These are phyloP conservation scores for Chrysoporthe austroafricana DNA, from an alignment of 2,329 filamentous ascomycete genomes.

Conservation along the genomic window DNA sequence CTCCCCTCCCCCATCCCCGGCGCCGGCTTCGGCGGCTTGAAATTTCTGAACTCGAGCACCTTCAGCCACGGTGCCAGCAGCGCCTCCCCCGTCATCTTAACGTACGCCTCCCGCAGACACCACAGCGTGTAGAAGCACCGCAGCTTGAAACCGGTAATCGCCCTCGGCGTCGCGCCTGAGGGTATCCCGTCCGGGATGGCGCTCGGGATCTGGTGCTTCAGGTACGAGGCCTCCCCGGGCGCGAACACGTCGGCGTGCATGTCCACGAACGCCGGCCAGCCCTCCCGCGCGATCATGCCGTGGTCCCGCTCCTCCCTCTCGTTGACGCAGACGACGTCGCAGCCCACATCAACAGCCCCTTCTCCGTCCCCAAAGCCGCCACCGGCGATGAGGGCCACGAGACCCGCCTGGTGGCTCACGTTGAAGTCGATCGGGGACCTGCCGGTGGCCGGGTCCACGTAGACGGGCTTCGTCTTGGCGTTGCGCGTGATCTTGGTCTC, in stretches of 20 bases:
- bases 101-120: constrained; percentile 79
- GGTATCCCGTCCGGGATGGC: constrained; percentile 31
- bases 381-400: constrained; percentile 63
- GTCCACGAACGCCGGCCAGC: constrained; percentile 70
- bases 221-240: constrained; percentile 61
- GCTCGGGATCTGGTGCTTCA: constrained; percentile 53
- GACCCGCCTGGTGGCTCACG: constrained; percentile 76
- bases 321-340: constrained; percentile 75
- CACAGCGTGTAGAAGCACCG: constrained; percentile 77
- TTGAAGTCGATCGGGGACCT: constrained; percentile 67
- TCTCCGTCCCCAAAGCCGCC: constrained; percentile 32
- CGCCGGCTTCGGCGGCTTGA: constrained; percentile 56
- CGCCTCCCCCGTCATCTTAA: constrained; percentile 82
- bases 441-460: constrained; percentile 51
- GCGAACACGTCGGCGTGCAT: constrained; percentile 74
- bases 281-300: constrained; percentile 57
- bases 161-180: constrained; percentile 37
- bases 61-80: constrained; percentile 73
- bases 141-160: constrained; percentile 63
- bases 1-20: constrained; percentile 28
- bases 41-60: constrained; percentile 69
- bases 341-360: constrained; percentile 59
- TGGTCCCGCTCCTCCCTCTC: constrained; percentile 69
- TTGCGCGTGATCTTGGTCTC: constrained; percentile 61
- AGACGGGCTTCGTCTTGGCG: constrained; percentile 58